phyloP scores from a whole-genome alignment of 768 basidiomycete species.

The Clitopilus passeckerianus region DNA sequence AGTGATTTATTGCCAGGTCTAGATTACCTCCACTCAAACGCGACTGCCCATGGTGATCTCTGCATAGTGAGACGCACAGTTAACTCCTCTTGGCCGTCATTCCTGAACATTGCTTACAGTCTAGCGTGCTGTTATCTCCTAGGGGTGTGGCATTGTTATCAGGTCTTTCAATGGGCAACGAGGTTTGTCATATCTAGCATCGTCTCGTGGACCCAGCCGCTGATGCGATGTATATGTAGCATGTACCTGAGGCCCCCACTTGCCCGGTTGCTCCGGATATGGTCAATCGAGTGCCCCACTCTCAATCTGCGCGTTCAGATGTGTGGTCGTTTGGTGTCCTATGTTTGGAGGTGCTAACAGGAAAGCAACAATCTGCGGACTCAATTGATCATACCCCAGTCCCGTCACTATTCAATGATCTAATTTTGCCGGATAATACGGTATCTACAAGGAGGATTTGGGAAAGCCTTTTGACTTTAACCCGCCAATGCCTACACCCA shows the following conservation, averaged over 20 bases:
- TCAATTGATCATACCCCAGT: constrained; percentile 27
- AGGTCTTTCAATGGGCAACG: background rate
- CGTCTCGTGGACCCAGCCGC: background rate
- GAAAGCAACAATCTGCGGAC: constrained; percentile 30
- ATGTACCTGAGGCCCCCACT: background rate
- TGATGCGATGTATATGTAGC: background rate
- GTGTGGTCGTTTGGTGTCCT: constrained; percentile 48
- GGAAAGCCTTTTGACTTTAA: constrained; percentile 38
- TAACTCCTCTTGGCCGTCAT: background rate
- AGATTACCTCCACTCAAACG: constrained; percentile 31
- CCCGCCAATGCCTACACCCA: constrained; percentile 37
- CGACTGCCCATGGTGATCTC: constrained; percentile 37
- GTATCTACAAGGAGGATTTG: constrained; percentile 22
- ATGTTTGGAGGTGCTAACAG: constrained; percentile 40
- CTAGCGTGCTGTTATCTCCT: constrained; percentile 36
- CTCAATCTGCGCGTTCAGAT: constrained; percentile 32
- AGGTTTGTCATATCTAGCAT: background rate
- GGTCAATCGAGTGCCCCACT: constrained; percentile 7
- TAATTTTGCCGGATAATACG: constrained; percentile 33
- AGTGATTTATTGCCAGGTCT: constrained; percentile 23
- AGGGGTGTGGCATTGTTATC: background rate
- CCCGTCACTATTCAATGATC: constrained; percentile 27
- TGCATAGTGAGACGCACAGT: constrained; percentile 24
- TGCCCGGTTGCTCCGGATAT: background rate
- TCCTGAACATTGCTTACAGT: constrained; percentile 17